Evolutionary conservation across 345 rosid species (phyloP), one percentile per base, ranked within the genome.

Genomic region (Eucalyptus cloeziana): DNA sequence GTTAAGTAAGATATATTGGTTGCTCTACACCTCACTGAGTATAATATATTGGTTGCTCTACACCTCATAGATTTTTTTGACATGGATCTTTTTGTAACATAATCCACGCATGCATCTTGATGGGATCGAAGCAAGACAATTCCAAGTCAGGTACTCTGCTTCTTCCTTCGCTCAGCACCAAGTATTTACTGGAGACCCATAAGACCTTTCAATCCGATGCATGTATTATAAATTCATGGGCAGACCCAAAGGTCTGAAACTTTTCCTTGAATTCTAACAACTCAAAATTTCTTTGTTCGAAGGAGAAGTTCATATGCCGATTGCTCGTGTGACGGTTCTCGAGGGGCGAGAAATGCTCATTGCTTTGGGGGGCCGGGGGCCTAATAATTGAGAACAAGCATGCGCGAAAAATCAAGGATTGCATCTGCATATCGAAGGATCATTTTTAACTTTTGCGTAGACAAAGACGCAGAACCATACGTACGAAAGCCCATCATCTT

Each of bases 11-110:
- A 13, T 1, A 14, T 14, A 30, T 64, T 64, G 0, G 4, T 64
- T 30, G 19, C 1, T 30, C 37, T 13, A n/a, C 19, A n/a, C 2
- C 10, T 64, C 5, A 6, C 2, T n/a, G n/a, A 27, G 4, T 62
- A 13, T n/a, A 0, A 13, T 1, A 15, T 15, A n/a, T 64, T 64
- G 0, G 5, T 64, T n/a, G 21, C 1, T n/a, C 21, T 14, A n/a
- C 21, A n/a, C 2, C 5, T 64, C 5, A 7, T 1, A 9, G 5
- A 64, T 64, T n/a, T 7, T 52, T 52, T 52, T 52, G 58, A 52
- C 58, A 52, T 21, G 58, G 5, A 24, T 52, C 10, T 52, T 52
- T 52, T n/a, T 64, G 37, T 64, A n/a, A n/a, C 10, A 14, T 33
- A n/a, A 64, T 7, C 19, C 37, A 64, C 10, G 0, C 0, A 10